Evolutionary conservation across 2,329 filamentous ascomycete genomes (phyloP).

Genomic region (Colletotrichum sp.): DNA sequence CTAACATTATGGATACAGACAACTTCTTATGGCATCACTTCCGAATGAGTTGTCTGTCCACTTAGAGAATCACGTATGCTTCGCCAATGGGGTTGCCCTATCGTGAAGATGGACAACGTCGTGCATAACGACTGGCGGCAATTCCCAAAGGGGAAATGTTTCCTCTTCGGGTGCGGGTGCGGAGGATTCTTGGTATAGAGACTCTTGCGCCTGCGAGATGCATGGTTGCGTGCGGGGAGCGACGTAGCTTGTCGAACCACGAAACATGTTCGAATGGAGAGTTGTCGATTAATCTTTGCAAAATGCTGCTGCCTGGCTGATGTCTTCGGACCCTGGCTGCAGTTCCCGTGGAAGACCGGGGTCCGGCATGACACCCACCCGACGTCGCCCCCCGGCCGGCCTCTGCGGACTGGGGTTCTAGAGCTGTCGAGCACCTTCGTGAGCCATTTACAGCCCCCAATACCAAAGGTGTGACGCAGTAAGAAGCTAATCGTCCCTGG

Average conservation of each 20-base stretch:
- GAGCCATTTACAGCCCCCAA: not conserved
- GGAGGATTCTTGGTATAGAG: not conserved
- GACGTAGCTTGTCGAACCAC: not conserved
- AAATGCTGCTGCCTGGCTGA: constrained; percentile 2
- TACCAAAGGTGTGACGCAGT: not conserved
- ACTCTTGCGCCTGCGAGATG: not conserved
- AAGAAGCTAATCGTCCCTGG: not conserved
- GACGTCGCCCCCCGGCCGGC: not conserved
- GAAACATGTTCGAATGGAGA: not conserved
- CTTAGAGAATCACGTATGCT: not conserved
- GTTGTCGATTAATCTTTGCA: not conserved
- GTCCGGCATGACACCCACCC: not conserved
- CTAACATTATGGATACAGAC: not conserved
- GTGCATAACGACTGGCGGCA: not conserved
- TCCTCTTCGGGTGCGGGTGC: not conserved
- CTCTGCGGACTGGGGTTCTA: not conserved
- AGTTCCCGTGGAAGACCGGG: not conserved
- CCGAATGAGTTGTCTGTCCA: not conserved
- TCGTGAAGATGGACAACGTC: not conserved
- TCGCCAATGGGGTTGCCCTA: not conserved
- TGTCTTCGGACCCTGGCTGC: not conserved
- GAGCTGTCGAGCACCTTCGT: not conserved
- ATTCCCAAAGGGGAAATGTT: not conserved
- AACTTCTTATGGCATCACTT: constrained; percentile 1
- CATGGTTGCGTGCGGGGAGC: not conserved